Base-by-base conservation (phyloP, 352 stramenopile species). In the Phytophthora kernoviae region DNA sequence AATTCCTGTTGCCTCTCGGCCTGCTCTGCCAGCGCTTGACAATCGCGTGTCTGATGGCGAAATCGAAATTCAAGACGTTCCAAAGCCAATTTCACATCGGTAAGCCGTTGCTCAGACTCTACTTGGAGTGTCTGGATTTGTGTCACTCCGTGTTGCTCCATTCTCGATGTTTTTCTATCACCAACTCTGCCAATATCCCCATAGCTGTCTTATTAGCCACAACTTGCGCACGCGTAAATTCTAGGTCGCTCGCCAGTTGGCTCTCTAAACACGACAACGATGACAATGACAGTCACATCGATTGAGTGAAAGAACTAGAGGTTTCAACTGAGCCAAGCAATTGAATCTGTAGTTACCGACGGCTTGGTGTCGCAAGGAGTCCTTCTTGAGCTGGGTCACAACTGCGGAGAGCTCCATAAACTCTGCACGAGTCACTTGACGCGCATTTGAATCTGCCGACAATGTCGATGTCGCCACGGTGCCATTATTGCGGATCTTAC, bases 21-120 rank as follows among this genome's bases (percentile, higher is more conserved):
- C 21, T 84, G 80, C 40, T 90, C 75, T 0, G 57, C 55, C 27
- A 90, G 45, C 14, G 75, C 55, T 43, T 84, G 68, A 14, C 68
- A 85, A 45, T 87, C 75, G 0, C 77, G 75, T 10, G 73, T 32
- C 36, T 87, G 80, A 47, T 90, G 80, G 24, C 80, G 82, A 53
- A 87, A 78, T n/a, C 75, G 73, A n/a, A 90, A 87, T 48, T 90
- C 80, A n/a, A 90, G 62, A 17, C 75, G 73, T 36, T 90, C 70
- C 14, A 87, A 63, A 8, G 73, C 62, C 24, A 83, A 39, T 27
- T 79, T 72, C 17, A 82, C 34, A 20, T 86, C 77, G 9, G 68
- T 79, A 17, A 86, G 62, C 18, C 54, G 69, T 26, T 86, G 70
- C 2, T 77, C 64, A 9, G 58, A 78, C 24, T 86, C 75, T 4